Base-by-base conservation (phyloP, 2,329 filamentous ascomycete species). In the Gyromitra esculenta region DNA sequence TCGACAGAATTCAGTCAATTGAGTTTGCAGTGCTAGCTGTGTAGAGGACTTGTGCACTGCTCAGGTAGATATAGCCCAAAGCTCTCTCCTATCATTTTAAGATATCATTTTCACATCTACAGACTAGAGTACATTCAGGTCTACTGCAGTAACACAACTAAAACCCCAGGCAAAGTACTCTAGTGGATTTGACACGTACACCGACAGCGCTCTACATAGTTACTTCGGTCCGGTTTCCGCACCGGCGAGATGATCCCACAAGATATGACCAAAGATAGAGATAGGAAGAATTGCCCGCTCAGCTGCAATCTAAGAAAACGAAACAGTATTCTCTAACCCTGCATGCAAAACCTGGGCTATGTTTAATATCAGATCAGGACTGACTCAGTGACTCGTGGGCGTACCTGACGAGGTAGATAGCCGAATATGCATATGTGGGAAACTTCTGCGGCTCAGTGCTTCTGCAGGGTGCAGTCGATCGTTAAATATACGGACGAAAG, bases 351-450 rank as follows among this genome's bases (percentile, higher is more conserved):
- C 70, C 48, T 35, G 57, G 72, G 39, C 57, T 69, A 18, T 67
- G 70, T 73, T 63, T 37, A 48, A 74, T 74, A 62, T 74, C 57
- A 41, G 64, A 74, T 74, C 64, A 57, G 48, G 39, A 64, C 69
- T 59, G 69, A 65, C 48, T 65, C 59, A 71, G 48, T 63, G 68
- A 65, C 69, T 72, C 69, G 69, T 72, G 69, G 69, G 69, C 50
- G 69, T 72, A 65, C 64, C 72, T 74, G 72, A 69, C 37, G 64
- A 74, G 72, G 64, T 37, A 74, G 72, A 74, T 74, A 74, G 63
- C 72, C 72, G 72, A 74, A 54, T 74, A 64, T 74, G 72, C 71
- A 68, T 60, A 70, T 70, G 63, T 62, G 21, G 52, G 37, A 13
- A 43, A 31, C 57, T 57, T 64, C 43, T 73, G 41, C 64, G 45